Conservation (phyloP, 345 rosid genomes). For the Syzygium jambos region DNA sequence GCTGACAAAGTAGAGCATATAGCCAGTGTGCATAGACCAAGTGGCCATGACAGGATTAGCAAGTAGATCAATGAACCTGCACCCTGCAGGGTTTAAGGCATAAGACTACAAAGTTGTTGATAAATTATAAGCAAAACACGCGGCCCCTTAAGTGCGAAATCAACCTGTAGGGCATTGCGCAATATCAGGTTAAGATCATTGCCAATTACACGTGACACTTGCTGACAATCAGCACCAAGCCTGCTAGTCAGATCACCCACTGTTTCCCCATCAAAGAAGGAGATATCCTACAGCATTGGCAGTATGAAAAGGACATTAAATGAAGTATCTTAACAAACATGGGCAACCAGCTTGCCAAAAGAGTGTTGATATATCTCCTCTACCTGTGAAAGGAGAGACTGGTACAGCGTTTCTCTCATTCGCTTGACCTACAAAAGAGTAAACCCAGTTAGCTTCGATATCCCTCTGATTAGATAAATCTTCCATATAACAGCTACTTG, state of each 20-base stretch:
- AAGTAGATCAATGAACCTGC: conserved; percentile 81
- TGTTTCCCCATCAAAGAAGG: conserved; percentile 89
- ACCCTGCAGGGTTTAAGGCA: conserved; percentile 46
- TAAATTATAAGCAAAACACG: neutral
- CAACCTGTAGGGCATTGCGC: conserved; percentile 89
- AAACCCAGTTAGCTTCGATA: neutral
- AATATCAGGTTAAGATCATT: conserved; percentile 83
- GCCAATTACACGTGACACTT: conserved; percentile 91
- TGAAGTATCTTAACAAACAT: neutral
- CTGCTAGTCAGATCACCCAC: conserved; percentile 98
- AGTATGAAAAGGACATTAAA: neutral
- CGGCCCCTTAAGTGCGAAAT: neutral
- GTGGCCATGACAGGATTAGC: conserved; percentile 75
- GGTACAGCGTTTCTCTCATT: conserved; percentile 89
- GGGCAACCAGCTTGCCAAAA: neutral
- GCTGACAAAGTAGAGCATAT: conserved; percentile 71
- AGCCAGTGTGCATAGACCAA: conserved; percentile 67
- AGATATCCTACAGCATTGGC: conserved; percentile 47
- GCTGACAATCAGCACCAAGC: conserved; percentile 98
- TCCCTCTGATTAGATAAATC: neutral
- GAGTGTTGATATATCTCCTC: neutral
- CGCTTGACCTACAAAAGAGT: conserved; percentile 61
- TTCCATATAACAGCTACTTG: neutral
- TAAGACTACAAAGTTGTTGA: conserved; percentile 5
- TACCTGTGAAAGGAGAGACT: conserved; percentile 91